Evolutionary conservation across 768 basidiomycete species (phyloP), one percentile per base, ranked within the genome.

Genomic region (Kwoniella heveanensis): DNA sequence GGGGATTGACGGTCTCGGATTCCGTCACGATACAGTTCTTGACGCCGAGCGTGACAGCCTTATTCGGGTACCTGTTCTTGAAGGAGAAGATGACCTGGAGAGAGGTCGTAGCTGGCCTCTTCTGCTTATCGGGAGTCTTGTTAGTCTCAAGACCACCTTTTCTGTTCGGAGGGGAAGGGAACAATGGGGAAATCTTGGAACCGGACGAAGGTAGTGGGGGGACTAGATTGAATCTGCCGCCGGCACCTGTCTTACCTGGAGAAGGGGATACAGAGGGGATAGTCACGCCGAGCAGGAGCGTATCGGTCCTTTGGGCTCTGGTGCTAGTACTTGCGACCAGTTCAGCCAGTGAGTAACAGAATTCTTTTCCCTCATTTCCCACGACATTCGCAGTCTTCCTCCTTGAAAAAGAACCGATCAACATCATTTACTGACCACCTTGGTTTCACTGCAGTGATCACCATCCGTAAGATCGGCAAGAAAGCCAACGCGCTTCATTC

Each of bases 121-220:
- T 84, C 51, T 88, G 90, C 77, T 83, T 94, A 30, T 47, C 85
- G 9, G 92, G 92, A 0, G 90, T 92, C 9, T 77, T 93, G 15
- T 82, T 92, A 8, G 91, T 96, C 54, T 90, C 91, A 12, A 83
- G 90, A 36, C 92, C 92, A 0, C 80, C 83, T 0, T 86, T 87
- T 55, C 69, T 96, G 7, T 94, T 96, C 69, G 88, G 88, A 22
- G 17, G 30, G 19, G 32, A 27, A 27, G 56, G 44, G 8, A 62
- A 47, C 37, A 65, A 56, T 36, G 64, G 3, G 8, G 52, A 51
- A 8, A 56, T 58, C n/a, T 44, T 54, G 30, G 22, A n/a, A 8
- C 57, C 49, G 26, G 59, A n/a, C 27, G 55, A 37, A 25, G 39
- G 46, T 25, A 54, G 48, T 36, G 60, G 46, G 15, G 61, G 61